Base-by-base conservation (phyloP, 2,329 filamentous ascomycete genomes). In the Hypoxylon sp. region DNA sequence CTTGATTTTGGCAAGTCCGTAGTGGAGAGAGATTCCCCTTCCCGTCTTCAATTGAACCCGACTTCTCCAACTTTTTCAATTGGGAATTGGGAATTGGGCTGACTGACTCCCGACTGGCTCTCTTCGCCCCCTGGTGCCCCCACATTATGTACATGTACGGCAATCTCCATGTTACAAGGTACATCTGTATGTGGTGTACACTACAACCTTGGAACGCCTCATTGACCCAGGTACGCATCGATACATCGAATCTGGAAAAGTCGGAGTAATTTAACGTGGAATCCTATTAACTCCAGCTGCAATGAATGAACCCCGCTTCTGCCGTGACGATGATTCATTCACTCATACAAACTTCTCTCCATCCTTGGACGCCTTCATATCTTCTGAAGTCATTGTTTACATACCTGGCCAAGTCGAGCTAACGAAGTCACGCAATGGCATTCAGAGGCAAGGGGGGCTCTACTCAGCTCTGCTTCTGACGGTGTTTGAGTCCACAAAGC, bases 211-310 rank as follows among this genome's bases (percentile, higher is more conserved):
- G 7, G 7, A 32, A 32, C 31, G 31, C 31, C 32, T 54, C 51
- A 42, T 13, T 21, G 39, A 11, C 27, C 53, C 27, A 46, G 17
- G 27, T 21, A 17, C 13, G 29, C 29, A 10, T 10, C 37, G 19
- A 17, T 37, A 44, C 11, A 46, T 37, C 19, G 21, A 52, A 37
- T 44, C 37, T 53, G 47, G 37, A 51, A 62, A 66, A 29, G 44
- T 54, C 44, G 66, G 57, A 47, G 54, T 29, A 68, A 68, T 66
- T 60, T 51, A 68, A 55, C 52, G 42, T 59, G 21, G 21, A 58
- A 68, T 63, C 51, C 39, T 61, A 47, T 44, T 42, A 46, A 50
- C 27, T 61, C 55, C 19, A 39, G 42, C 63, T n/a, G 37, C 29
- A 42, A 63, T 17, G 44, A 5, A 15, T 31, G 11, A 19, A 62